Conservation (phyloP, 257 asterid genomes). For the Nicotiana undulata region DNA sequence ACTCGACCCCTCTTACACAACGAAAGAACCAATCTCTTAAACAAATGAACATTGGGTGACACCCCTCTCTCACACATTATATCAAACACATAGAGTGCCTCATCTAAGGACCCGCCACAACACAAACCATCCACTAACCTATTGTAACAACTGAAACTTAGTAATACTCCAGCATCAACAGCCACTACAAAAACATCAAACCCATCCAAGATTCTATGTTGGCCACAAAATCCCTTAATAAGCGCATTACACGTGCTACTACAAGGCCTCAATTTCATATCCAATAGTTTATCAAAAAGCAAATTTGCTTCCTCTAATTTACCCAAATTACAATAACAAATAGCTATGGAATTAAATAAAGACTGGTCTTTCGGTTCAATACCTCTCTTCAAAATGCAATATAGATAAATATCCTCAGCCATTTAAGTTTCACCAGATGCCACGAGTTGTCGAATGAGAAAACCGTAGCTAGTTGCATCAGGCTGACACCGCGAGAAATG, state of each 20-base stretch:
- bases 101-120: constrained; percentile 34
- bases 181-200: constrained; percentile 30
- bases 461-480: constrained; percentile 23
- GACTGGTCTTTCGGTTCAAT: constrained; percentile 13
- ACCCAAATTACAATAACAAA: constrained; percentile 50
- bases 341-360: constrained; percentile 44
- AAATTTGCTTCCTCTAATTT: constrained; percentile 44
- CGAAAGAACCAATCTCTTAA: constrained; percentile 37
- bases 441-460: constrained; percentile 39
- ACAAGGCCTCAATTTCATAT: constrained; percentile 22
- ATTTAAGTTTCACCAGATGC: constrained; percentile 25
- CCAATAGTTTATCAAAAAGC: constrained; percentile 1
- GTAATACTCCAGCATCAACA: constrained; percentile 18
- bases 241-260: constrained; percentile 39
- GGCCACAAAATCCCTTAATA: constrained; percentile 21
- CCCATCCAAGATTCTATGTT: constrained; percentile 34
- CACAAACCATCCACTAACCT: constrained; percentile 38
- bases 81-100: constrained; percentile 38
- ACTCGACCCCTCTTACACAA: constrained; percentile 44
- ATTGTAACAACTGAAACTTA: constrained; percentile 35
- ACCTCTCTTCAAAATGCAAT: constrained; percentile 26
- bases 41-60: constrained; percentile 35
- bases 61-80: constrained; percentile 32
- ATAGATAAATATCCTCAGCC: constrained; percentile 36
- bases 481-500: constrained; percentile 34